Evolutionary conservation across 768 basidiomycete species (phyloP).

Genomic region (Udeniomyces megalosporus): DNA sequence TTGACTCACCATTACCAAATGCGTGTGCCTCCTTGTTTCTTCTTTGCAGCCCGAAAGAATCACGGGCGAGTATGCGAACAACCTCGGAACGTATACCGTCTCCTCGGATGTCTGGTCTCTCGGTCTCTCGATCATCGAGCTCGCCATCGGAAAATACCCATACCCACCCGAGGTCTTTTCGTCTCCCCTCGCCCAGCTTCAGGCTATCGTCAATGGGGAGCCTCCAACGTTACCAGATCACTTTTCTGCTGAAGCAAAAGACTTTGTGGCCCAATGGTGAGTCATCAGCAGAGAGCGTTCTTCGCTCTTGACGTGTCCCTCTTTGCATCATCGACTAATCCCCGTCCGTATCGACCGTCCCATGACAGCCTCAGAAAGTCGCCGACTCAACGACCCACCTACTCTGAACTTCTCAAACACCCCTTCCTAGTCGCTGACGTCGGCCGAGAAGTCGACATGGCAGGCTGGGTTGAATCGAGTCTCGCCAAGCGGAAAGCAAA

Average conservation of each 20-base stretch:
- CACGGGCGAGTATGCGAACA: slow-evolving; percentile 76
- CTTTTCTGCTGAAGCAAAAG: slow-evolving; percentile 52
- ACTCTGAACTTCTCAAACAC: slow-evolving; percentile 65
- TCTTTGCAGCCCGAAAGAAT: slow-evolving; percentile 72
- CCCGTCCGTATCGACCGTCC: neutral
- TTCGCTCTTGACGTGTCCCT: neutral
- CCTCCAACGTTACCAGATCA: slow-evolving; percentile 67
- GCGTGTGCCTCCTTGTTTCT: slow-evolving; percentile 5
- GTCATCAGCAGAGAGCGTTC: slow-evolving; percentile 11
- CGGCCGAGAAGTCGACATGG: slow-evolving; percentile 60
- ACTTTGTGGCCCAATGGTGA: slow-evolving; percentile 63
- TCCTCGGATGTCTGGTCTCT: slow-evolving; percentile 94
- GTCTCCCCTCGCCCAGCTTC: slow-evolving; percentile 90
- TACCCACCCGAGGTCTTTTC: slow-evolving; percentile 95
- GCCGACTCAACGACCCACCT: slow-evolving; percentile 61
- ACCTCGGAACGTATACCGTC: slow-evolving; percentile 78
- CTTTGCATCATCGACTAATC: neutral
- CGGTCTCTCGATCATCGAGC: slow-evolving; percentile 83
- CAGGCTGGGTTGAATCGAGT: slow-evolving; percentile 49
- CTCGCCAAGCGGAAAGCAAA: slow-evolving; percentile 24
- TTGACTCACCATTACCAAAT: neutral
- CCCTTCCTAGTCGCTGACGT: slow-evolving; percentile 55
- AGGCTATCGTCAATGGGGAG: slow-evolving; percentile 91
- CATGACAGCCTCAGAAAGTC: slow-evolving; percentile 48
- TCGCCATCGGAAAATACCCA: slow-evolving; percentile 72